A percentile compares a stretch with the other conserved stretches of the same genome.
These are phyloP conservation scores for Solanum chacoense DNA, from an alignment of 305 asterid genomes.

Conservation along the genomic window DNA sequence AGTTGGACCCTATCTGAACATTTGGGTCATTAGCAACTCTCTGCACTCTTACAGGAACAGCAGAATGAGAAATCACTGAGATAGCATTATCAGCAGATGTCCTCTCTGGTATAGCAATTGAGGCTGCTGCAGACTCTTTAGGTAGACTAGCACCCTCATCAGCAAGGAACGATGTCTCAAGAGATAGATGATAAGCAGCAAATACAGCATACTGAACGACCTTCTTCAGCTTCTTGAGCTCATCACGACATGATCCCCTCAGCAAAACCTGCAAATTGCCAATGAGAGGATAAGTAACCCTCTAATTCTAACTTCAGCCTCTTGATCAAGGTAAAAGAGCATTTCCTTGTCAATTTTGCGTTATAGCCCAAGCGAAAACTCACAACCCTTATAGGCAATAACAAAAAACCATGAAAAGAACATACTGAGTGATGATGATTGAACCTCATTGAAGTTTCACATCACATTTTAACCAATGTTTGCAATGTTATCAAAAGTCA, in stretches of 20 bases:
- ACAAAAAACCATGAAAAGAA: neutral
- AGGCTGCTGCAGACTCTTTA: slow-evolving; percentile 20
- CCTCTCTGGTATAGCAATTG: slow-evolving; percentile 25
- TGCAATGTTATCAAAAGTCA: neutral
- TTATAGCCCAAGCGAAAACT: neutral
- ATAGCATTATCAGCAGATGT: slow-evolving; percentile 20
- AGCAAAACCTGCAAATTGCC: slow-evolving; percentile 53
- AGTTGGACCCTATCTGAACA: slow-evolving; percentile 22
- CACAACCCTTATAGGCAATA: neutral
- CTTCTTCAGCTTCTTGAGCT: slow-evolving; percentile 75
- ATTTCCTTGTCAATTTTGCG: neutral
- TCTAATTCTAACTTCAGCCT: neutral
- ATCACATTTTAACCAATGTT: neutral
- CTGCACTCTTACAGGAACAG: slow-evolving; percentile 3
- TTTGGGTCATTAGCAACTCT: slow-evolving; percentile 19
- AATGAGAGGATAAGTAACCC: slow-evolving; percentile 1
- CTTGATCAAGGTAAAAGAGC: neutral
- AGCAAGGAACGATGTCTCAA: slow-evolving; percentile 83
- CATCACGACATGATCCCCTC: slow-evolving; percentile 59
- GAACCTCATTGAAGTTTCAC: neutral
- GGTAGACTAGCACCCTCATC: slow-evolving; percentile 97
- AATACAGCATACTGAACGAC: slow-evolving; percentile 78
- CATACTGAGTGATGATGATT: neutral
- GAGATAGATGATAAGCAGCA: slow-evolving; percentile 89
- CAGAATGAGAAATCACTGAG: slow-evolving; percentile 21